Percentiles rank a stretch among this genome's conserved stretches.
Conservation (phyloP, 352 stramenopile genomes). For the Aphanomyces astaci region DNA sequence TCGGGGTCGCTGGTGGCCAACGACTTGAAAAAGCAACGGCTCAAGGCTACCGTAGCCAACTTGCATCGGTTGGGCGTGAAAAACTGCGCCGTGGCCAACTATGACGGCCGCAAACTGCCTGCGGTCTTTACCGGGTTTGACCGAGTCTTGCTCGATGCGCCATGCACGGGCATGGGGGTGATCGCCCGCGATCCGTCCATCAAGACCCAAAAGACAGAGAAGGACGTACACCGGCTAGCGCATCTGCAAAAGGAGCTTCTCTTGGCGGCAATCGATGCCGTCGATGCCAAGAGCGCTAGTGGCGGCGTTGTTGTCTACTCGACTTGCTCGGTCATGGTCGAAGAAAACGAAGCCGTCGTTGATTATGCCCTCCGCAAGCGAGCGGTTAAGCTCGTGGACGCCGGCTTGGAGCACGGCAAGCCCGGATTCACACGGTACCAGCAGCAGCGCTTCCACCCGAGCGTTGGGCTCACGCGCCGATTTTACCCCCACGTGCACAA, state of each 20-base stretch:
- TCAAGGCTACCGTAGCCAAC: slow-evolving; percentile 98
- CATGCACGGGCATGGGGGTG: slow-evolving; percentile 97
- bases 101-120: slow-evolving; percentile 94
- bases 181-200: slow-evolving; percentile 98
- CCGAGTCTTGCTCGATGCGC: slow-evolving; percentile 97
- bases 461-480: slow-evolving; percentile 89
- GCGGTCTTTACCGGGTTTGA: slow-evolving; percentile 95
- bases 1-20: slow-evolving; percentile 98
- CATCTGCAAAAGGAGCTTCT: slow-evolving; percentile 99
- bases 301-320: slow-evolving; percentile 98
- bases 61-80: slow-evolving; percentile 97
- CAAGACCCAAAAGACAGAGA: slow-evolving; percentile 96
- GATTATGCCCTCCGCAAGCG: slow-evolving; percentile 98
- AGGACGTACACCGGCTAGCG: slow-evolving; percentile 79
- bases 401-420: slow-evolving; percentile 95
- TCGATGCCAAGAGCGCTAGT: slow-evolving; percentile 94
- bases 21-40: slow-evolving; percentile 96
- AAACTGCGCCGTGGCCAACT: slow-evolving; percentile 96
- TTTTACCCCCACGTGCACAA: slow-evolving; percentile 99
- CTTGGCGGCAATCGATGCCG: slow-evolving; percentile 96
- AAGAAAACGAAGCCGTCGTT: slow-evolving; percentile 96
- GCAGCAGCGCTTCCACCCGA: slow-evolving; percentile 97
- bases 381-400: slow-evolving; percentile 97
- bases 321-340: slow-evolving; percentile 93
- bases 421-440: slow-evolving; percentile 90